These are phyloP conservation scores for Lepiota brunneoincarnata DNA, from an alignment of 768 basidiomycete species.

Conservation along the genomic window DNA sequence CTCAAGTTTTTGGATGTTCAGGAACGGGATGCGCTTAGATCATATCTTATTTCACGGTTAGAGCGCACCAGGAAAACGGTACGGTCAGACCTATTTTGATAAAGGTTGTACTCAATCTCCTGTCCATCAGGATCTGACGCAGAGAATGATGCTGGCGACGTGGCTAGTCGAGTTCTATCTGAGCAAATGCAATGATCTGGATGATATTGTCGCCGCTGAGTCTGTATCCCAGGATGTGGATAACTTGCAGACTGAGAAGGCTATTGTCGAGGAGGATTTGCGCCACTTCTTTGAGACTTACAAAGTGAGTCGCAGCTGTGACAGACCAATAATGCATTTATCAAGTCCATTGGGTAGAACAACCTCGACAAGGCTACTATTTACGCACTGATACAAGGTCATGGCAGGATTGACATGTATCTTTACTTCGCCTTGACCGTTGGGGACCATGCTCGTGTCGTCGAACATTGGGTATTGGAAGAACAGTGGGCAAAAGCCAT, in stretches of 20 bases:
- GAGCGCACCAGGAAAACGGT: slow-evolving; percentile 85
- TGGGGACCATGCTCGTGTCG: slow-evolving; percentile 80
- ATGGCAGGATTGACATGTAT: slow-evolving; percentile 91
- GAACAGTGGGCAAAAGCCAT: slow-evolving; percentile 92
- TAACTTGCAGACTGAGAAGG: slow-evolving; percentile 76
- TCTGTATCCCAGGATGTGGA: slow-evolving; percentile 78
- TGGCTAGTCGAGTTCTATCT: slow-evolving; percentile 99
- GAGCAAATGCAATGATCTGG: slow-evolving; percentile 93
- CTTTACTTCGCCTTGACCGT: slow-evolving; percentile 83
- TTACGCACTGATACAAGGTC: slow-evolving; percentile 91
- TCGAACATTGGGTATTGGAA: slow-evolving; percentile 90
- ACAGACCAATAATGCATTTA: neutral
- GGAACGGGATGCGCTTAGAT: slow-evolving; percentile 87
- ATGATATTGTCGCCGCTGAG: slow-evolving; percentile 90
- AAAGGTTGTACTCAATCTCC: neutral
- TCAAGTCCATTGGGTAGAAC: slow-evolving; percentile 40
- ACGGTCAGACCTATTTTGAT: slow-evolving; percentile 21
- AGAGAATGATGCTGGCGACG: slow-evolving; percentile 96
- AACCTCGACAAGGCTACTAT: slow-evolving; percentile 83
- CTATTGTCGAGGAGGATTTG: slow-evolving; percentile 89
- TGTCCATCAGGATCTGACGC: slow-evolving; percentile 72
- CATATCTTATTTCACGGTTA: slow-evolving; percentile 84
- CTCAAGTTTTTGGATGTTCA: slow-evolving; percentile 87
- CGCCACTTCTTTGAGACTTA: slow-evolving; percentile 92
- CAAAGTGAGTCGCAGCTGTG: slow-evolving; percentile 51